Conservation (phyloP, 1,284 basidiomycete genomes). For the Tausonia pullulans region DNA sequence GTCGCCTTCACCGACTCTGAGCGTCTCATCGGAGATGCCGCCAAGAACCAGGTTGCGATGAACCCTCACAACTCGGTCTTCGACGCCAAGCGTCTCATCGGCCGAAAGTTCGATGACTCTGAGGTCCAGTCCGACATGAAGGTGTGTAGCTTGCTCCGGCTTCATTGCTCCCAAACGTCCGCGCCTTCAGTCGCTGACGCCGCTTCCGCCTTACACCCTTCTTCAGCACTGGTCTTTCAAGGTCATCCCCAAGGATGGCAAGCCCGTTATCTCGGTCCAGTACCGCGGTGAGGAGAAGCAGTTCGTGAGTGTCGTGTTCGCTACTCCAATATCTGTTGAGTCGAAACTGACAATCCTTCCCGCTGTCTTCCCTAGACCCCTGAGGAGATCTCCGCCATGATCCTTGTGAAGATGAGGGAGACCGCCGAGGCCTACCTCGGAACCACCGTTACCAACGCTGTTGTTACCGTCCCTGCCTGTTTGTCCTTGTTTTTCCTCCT, state of each 20-base stretch:
- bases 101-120: slow-evolving; percentile 41
- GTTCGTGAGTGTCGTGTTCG: slow-evolving; percentile 53
- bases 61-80: slow-evolving; percentile 94
- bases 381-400: slow-evolving; percentile 96
- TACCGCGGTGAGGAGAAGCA: slow-evolving; percentile 77
- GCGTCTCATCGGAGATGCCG: slow-evolving; percentile 81
- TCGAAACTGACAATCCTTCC: slow-evolving; percentile 8
- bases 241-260: slow-evolving; percentile 65
- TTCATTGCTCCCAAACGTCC: too few species aligned
- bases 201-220: slow-evolving; percentile 18
- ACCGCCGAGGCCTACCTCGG: slow-evolving; percentile 92
- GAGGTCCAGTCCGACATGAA: slow-evolving; percentile 72
- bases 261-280: slow-evolving; percentile 73
- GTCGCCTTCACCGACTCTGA: slow-evolving; percentile 87
- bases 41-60: slow-evolving; percentile 75
- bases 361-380: slow-evolving; percentile 50
- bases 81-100: slow-evolving; percentile 92
- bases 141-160: too few species aligned
- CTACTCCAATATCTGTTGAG: neutral
- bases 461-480: slow-evolving; percentile 51
- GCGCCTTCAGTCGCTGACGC: too few species aligned
- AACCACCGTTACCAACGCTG: slow-evolving; percentile 67
- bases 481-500: slow-evolving; percentile 3
- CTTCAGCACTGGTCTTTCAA: slow-evolving; percentile 55
- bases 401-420: slow-evolving; percentile 96